Conservation (phyloP, 2,329 filamentous ascomycete genomes). For the Epichloe elymi region DNA sequence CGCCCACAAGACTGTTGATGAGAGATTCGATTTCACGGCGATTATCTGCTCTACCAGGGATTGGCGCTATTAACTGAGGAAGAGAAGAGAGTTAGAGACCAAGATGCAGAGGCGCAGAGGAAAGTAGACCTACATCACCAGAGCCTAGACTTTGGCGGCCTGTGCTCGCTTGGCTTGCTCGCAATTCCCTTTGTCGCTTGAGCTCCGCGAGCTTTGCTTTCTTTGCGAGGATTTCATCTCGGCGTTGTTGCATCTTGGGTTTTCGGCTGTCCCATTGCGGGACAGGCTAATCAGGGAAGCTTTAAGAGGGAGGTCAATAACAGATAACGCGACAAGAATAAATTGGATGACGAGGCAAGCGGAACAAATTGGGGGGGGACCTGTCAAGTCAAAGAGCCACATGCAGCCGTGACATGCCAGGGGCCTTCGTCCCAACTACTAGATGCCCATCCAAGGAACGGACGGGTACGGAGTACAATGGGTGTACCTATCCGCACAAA, state of each 20-base stretch:
- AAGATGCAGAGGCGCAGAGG: not conserved
- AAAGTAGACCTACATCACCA: constrained; percentile 49
- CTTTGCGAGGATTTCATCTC: constrained; percentile 94
- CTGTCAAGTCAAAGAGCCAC: too few relatives aligned
- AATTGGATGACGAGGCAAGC: not conserved
- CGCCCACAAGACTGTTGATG: constrained; percentile 71
- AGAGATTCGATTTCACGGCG: constrained; percentile 72
- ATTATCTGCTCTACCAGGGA: constrained; percentile 53
- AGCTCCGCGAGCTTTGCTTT: constrained; percentile 94
- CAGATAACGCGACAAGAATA: not conserved
- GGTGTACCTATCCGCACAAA: too few relatives aligned
- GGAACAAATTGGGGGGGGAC: not conserved
- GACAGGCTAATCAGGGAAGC: constrained; percentile 14
- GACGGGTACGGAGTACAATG: too few relatives aligned
- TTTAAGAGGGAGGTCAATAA: not conserved
- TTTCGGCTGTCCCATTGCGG: constrained; percentile 35
- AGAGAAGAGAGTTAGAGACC: constrained; percentile 4
- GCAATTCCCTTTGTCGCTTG: constrained; percentile 78
- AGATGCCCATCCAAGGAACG: too few relatives aligned
- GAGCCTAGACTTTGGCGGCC: constrained; percentile 55
- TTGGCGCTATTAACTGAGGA: constrained; percentile 46
- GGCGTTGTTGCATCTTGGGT: constrained; percentile 58
- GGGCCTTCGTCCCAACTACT: too few relatives aligned
- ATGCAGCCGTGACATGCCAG: too few relatives aligned
- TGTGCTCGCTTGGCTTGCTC: constrained; percentile 61